Evolutionary conservation across 257 asterid genomes (phyloP).

Genomic region (Plantago major): DNA sequence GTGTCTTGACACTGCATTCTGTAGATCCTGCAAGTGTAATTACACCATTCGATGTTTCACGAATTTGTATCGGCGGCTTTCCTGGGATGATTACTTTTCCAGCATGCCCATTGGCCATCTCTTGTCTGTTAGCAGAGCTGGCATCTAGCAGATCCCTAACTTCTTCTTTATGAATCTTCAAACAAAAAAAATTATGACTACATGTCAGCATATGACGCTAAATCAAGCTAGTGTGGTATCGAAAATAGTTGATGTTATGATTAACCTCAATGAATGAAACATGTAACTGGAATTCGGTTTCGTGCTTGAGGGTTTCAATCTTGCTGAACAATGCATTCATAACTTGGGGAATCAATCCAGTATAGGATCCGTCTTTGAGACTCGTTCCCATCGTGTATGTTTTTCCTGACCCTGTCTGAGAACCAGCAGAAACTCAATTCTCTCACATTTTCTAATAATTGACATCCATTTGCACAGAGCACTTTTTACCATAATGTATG

Average conservation of each 20-base stretch:
- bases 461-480: background rate
- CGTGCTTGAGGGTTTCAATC: constrained; percentile 74
- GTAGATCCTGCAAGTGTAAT: constrained; percentile 98
- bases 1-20: constrained; percentile 72
- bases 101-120: constrained; percentile 60
- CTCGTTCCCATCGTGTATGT: constrained; percentile 97
- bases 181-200: constrained; percentile 14
- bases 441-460: background rate
- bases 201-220: background rate
- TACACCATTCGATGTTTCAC: constrained; percentile 95
- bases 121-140: constrained; percentile 46
- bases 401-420: constrained; percentile 98
- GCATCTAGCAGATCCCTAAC: constrained; percentile 88
- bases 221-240: too few species aligned
- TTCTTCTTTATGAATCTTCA: constrained; percentile 97
- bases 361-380: constrained; percentile 73
- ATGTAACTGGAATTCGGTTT: constrained; percentile 85
- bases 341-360: constrained; percentile 85
- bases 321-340: constrained; percentile 83
- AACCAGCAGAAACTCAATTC: constrained; percentile 19
- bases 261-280: constrained; percentile 94
- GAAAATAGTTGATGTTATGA: constrained; percentile 3
- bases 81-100: constrained; percentile 72
- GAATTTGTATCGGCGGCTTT: constrained; percentile 88
- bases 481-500: background rate